A percentile compares a stretch with the other conserved stretches of the same genome.
Evolutionary conservation across 2,329 filamentous ascomycete species (phyloP).

Genomic region (Scedosporium boydii): DNA sequence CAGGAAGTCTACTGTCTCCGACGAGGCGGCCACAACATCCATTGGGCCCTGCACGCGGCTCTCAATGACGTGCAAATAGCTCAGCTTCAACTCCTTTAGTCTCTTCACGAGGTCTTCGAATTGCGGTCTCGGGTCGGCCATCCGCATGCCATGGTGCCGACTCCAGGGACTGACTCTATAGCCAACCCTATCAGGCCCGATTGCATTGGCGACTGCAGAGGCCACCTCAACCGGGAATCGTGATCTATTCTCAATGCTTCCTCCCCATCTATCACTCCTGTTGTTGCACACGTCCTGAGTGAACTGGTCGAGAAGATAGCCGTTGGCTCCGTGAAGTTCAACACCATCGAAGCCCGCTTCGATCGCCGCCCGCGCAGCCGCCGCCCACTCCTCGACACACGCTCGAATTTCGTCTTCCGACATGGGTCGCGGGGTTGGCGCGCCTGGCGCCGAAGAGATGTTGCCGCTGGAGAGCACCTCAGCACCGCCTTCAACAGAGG

Average conservation of each 20-base stretch:
- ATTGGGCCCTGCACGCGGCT: constrained; percentile 34
- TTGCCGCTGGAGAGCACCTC: constrained; percentile 14
- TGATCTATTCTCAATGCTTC: constrained; percentile 41
- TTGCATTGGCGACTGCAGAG: constrained; percentile 26
- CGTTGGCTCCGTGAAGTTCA: constrained; percentile 47
- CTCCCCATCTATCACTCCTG: constrained; percentile 45
- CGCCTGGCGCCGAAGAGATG: constrained; percentile 35
- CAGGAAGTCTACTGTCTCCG: not conserved
- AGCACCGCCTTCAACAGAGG: constrained; percentile 1
- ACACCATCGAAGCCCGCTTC: constrained; percentile 61
- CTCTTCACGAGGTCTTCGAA: constrained; percentile 45
- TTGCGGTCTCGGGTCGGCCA: constrained; percentile 41
- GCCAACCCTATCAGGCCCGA: constrained; percentile 40
- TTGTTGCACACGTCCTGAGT: constrained; percentile 40
- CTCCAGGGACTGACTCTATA: constrained; percentile 50
- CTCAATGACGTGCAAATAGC: constrained; percentile 52
- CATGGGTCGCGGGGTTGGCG: constrained; percentile 50
- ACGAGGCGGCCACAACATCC: constrained; percentile 22
- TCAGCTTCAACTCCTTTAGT: constrained; percentile 40
- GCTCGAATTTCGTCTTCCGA: constrained; percentile 55
- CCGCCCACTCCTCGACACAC: constrained; percentile 51
- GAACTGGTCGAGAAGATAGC: constrained; percentile 58
- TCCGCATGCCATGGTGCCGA: constrained; percentile 49
- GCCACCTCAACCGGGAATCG: constrained; percentile 40
- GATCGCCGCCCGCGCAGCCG: constrained; percentile 45